phyloP scores from a whole-genome alignment of 139 green algal species.

The Tetradesmus obliquus region DNA sequence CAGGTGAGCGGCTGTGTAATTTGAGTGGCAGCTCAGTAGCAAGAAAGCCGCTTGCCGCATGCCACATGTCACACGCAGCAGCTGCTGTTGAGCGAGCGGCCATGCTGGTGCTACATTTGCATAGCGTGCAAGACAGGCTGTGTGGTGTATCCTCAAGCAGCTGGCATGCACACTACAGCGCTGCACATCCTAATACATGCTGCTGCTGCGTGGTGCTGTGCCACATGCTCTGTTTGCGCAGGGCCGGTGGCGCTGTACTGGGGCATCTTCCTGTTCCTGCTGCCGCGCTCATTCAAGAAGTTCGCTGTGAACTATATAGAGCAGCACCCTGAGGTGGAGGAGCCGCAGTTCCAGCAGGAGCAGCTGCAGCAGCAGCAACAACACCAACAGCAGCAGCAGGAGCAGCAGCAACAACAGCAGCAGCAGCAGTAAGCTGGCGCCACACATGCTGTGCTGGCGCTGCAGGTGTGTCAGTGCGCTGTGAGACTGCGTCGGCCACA shows the following conservation, averaged over 20 bases:
- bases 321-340: slow-evolving; percentile 27
- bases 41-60: too few species aligned
- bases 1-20: background rate
- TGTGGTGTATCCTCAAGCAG: background rate
- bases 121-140: too few species aligned
- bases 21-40: too few species aligned
- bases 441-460: background rate
- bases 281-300: slow-evolving; percentile 34
- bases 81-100: too few species aligned
- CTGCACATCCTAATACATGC: background rate
- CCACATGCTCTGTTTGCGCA: background rate
- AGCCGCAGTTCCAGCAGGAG: slow-evolving; percentile 10
- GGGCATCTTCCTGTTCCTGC: slow-evolving; percentile 40
- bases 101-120: too few species aligned
- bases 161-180: too few species aligned
- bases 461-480: background rate
- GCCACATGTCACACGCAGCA: too few species aligned
- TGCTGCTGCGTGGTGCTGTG: background rate
- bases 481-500: background rate
- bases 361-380: slow-evolving; percentile 25
- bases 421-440: background rate
- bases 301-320: slow-evolving; percentile 45
- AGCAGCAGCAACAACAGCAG: background rate
- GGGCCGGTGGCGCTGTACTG: slow-evolving; percentile 37
- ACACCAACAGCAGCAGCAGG: background rate